These are phyloP conservation scores for Fusarium brevicatenulatum DNA, from an alignment of 2,329 filamentous ascomycete species.

Conservation along the genomic window DNA sequence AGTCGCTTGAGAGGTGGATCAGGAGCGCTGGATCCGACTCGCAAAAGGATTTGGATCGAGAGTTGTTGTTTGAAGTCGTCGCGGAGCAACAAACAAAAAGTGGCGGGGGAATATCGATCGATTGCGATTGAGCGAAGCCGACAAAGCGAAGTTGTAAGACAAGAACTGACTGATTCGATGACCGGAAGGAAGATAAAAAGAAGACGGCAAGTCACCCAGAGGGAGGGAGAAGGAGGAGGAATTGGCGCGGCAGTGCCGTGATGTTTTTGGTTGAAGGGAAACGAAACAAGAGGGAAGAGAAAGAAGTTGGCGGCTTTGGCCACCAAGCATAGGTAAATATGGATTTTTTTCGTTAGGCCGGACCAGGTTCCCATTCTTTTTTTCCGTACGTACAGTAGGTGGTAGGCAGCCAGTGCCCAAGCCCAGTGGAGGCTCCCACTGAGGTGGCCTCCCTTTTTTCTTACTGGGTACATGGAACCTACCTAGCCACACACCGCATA, in stretches of 20 bases:
- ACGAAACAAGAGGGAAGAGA: constrained; percentile 37
- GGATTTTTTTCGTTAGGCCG: constrained; percentile 35
- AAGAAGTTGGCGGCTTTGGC: constrained; percentile 33
- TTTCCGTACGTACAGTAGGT: background rate
- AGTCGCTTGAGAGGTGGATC: constrained; percentile 11
- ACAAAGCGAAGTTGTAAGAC: constrained; percentile 41
- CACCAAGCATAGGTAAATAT: constrained; percentile 35
- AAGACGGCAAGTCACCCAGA: constrained; percentile 55
- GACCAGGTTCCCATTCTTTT: constrained; percentile 12
- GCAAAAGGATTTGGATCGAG: constrained; percentile 12
- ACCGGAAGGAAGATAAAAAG: constrained; percentile 48
- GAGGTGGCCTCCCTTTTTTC: background rate
- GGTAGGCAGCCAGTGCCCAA: background rate
- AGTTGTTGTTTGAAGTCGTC: constrained; percentile 21
- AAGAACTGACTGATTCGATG: constrained; percentile 51
- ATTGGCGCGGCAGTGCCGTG: constrained; percentile 60
- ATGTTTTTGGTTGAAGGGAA: constrained; percentile 47
- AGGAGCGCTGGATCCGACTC: constrained; percentile 9
- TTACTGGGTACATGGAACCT: constrained; percentile 1
- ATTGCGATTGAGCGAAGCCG: constrained; percentile 35
- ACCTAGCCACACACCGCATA: constrained; percentile 25
- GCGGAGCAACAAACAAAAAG: constrained; percentile 34
- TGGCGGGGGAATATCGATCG: constrained; percentile 38
- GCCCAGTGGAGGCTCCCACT: constrained; percentile 12
- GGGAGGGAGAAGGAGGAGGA: constrained; percentile 44